phyloP scores from a whole-genome alignment of 768 basidiomycete genomes.

The Mycena galericulata region DNA sequence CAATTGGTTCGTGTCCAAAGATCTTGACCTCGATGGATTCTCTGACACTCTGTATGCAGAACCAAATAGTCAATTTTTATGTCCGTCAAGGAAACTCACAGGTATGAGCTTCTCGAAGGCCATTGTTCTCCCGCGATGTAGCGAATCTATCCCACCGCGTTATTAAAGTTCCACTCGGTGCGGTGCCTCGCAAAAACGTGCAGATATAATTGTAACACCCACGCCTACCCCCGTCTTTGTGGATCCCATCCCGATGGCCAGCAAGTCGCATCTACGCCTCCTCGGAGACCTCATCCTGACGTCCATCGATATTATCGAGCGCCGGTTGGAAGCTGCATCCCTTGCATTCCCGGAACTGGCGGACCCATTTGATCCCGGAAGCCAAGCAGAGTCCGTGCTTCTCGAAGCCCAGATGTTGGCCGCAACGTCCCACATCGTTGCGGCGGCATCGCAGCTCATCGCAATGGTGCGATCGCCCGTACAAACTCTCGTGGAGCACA shows the following conservation, averaged over 20 bases:
- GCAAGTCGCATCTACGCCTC: constrained; percentile 19
- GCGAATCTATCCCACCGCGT: too few species aligned
- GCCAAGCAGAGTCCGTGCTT: constrained; percentile 9
- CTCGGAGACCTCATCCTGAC: constrained; percentile 17
- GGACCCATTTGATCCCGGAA: not conserved
- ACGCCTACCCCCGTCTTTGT: too few species aligned
- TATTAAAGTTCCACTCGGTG: too few species aligned
- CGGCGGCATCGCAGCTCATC: constrained; percentile 40
- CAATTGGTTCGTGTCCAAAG: too few species aligned
- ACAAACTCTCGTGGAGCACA: constrained; percentile 28
- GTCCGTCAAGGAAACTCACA: too few species aligned
- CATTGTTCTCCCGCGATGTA: too few species aligned
- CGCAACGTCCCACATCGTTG: constrained; percentile 30
- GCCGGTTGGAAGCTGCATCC: constrained; percentile 7
- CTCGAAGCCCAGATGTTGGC: constrained; percentile 19
- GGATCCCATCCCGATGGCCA: not conserved
- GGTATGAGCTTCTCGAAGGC: too few species aligned
- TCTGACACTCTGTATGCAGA: too few species aligned
- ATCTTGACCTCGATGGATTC: too few species aligned
- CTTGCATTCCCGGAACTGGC: constrained; percentile 8
- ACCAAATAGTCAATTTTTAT: too few species aligned
- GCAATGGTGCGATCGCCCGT: constrained; percentile 37
- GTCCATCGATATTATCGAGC: constrained; percentile 15
- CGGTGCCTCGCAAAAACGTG: too few species aligned
- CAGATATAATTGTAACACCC: too few species aligned